These are phyloP conservation scores for Kuraishia borneana DNA, from an alignment of 805 yeast species.

Conservation along the genomic window DNA sequence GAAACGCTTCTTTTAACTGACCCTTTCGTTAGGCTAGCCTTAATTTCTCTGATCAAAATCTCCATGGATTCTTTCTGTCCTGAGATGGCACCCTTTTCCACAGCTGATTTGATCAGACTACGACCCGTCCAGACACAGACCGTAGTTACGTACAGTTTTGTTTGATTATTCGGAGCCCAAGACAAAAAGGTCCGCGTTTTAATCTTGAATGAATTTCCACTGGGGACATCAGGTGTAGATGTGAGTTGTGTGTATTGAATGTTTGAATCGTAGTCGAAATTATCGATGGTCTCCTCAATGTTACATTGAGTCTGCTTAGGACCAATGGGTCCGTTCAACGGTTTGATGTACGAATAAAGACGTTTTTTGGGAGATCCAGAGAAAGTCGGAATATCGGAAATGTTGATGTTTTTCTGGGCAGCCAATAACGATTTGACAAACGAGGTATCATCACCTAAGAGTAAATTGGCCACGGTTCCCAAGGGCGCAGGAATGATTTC, in stretches of 20 bases:
- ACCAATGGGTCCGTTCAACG: conserved; percentile 58
- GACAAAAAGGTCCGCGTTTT: conserved; percentile 43
- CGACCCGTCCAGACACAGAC: conserved; percentile 61
- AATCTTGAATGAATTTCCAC: conserved; percentile 58
- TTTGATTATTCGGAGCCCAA: conserved; percentile 52
- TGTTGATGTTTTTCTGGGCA: conserved; percentile 53
- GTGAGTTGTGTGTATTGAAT: conserved; percentile 46
- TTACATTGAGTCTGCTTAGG: conserved; percentile 66
- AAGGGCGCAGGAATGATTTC: conserved; percentile 49
- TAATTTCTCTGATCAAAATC: conserved; percentile 34
- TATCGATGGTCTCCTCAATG: conserved; percentile 48
- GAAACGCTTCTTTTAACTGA: conserved; percentile 5
- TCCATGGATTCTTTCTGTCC: conserved; percentile 59
- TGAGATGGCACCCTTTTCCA: conserved; percentile 62
- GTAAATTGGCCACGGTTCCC: conserved; percentile 44
- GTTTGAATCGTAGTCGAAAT: conserved; percentile 33
- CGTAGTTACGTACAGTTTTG: conserved; percentile 41
- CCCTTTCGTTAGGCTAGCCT: conserved; percentile 17
- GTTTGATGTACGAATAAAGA: conserved; percentile 47
- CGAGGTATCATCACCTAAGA: conserved; percentile 51
- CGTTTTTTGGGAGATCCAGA: conserved; percentile 23
- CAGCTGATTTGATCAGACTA: conserved; percentile 69
- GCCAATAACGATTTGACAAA: conserved; percentile 33
- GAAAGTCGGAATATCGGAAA: conserved; percentile 36
- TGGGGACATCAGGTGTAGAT: conserved; percentile 75